Conservation (phyloP, 805 yeast genomes). For the Scheffersomyces lignosus region DNA sequence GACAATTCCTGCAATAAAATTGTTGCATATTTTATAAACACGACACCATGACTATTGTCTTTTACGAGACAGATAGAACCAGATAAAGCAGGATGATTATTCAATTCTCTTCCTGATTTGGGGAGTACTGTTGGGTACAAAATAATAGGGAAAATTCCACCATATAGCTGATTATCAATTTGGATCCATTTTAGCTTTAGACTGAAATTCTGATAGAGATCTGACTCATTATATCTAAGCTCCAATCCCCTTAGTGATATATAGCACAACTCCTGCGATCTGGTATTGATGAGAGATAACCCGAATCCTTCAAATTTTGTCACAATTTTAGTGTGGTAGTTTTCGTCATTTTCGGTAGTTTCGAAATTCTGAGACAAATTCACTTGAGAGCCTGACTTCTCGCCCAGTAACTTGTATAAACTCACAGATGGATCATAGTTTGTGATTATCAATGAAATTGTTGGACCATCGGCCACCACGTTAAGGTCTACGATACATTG, state of each 20-base stretch:
- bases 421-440: constrained; percentile 79
- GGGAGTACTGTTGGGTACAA: constrained; percentile 90
- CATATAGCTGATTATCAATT: constrained; percentile 86
- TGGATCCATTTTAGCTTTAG: constrained; percentile 92
- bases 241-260: constrained; percentile 82
- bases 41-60: constrained; percentile 88
- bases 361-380: constrained; percentile 49
- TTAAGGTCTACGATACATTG: constrained; percentile 74
- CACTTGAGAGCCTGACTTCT: constrained; percentile 24
- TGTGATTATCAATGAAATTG: constrained; percentile 82
- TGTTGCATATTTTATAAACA: constrained; percentile 89
- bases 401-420: constrained; percentile 57
- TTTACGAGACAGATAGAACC: constrained; percentile 81
- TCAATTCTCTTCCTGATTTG: constrained; percentile 77
- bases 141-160: constrained; percentile 84
- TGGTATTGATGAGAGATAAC: constrained; percentile 72
- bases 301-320: constrained; percentile 84
- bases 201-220: constrained; percentile 75
- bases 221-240: constrained; percentile 77
- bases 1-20: constrained; percentile 86
- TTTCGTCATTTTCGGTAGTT: constrained; percentile 52
- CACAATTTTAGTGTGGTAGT: constrained; percentile 51
- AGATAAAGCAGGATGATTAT: constrained; percentile 86
- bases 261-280: constrained; percentile 77
- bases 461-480: constrained; percentile 95